phyloP scores from a whole-genome alignment of 139 green algal species.

The Closterium sp. region DNA sequence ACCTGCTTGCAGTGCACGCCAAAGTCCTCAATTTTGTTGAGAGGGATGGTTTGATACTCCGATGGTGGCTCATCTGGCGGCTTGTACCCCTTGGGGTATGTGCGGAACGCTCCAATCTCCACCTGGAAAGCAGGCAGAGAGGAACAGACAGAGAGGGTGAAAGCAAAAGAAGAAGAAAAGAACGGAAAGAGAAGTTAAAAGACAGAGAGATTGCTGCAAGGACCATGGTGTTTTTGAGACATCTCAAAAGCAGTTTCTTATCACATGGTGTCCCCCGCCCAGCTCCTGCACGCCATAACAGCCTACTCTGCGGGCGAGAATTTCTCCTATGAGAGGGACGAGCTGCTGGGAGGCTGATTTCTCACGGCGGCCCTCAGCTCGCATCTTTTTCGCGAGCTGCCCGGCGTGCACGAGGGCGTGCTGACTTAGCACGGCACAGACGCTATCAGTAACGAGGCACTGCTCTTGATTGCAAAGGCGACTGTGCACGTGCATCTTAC shows the following conservation, averaged over 20 bases:
- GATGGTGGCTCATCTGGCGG: conserved; percentile 73
- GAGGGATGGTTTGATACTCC: conserved; percentile 97
- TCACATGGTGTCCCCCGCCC: too few species aligned
- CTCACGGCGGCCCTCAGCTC: too few species aligned
- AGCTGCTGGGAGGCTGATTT: too few species aligned
- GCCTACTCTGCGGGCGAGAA: too few species aligned
- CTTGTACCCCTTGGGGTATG: conserved; percentile 74
- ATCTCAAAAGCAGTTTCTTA: too few species aligned
- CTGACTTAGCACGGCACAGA: conserved; percentile 19
- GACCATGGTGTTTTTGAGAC: too few species aligned
- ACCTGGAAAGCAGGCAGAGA: conserved; percentile 52
- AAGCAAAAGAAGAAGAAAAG: not conserved
- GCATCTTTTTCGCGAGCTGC: too few species aligned
- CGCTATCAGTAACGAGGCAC: conserved; percentile 3
- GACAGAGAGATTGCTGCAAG: too few species aligned
- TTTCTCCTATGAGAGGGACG: too few species aligned
- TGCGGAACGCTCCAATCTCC: conserved; percentile 93
- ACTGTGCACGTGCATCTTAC: too few species aligned
- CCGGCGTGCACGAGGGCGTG: conserved; percentile 20
- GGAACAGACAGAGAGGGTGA: too few species aligned
- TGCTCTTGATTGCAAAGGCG: not conserved
- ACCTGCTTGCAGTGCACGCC: conserved; percentile 72
- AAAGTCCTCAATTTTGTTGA: conserved; percentile 99
- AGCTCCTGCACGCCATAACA: too few species aligned
- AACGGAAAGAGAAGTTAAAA: not conserved